phyloP scores from a whole-genome alignment of 2,329 filamentous ascomycete species.

The Trichoderma sp. region DNA sequence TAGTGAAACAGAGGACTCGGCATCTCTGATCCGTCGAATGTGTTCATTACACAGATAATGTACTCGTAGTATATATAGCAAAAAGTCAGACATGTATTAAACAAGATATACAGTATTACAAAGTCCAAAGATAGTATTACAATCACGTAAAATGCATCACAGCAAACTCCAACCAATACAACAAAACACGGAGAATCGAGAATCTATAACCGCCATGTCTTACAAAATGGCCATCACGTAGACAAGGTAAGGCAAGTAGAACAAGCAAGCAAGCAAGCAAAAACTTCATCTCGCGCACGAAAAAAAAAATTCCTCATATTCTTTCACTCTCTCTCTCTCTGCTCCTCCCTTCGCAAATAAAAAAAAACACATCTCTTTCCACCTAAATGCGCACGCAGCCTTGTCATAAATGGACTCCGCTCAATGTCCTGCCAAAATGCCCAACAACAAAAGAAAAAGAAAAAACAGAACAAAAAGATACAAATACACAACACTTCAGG shows the following conservation, averaged over 20 bases:
- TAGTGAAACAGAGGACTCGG: constrained; percentile 1
- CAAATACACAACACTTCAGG: constrained; percentile 17
- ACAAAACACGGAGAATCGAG: not conserved
- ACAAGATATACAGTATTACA: not conserved
- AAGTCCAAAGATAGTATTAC: not conserved
- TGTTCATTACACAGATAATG: not conserved
- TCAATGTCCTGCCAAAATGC: constrained; percentile 17
- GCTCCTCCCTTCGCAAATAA: not conserved
- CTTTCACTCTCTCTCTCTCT: not conserved
- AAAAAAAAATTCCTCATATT: not conserved
- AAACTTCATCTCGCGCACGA: not conserved
- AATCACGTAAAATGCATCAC: not conserved
- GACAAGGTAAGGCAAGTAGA: not conserved
- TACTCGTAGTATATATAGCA: not conserved
- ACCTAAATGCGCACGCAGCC: constrained; percentile 1
- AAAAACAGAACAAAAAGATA: not conserved
- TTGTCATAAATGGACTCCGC: constrained; percentile 15
- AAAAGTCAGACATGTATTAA: not conserved
- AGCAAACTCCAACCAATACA: not conserved
- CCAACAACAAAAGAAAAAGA: not conserved
- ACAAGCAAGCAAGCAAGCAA: not conserved
- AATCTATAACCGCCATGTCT: not conserved
- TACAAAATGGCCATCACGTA: not conserved
- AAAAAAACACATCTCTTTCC: not conserved
- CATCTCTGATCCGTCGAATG: not conserved